Evolutionary conservation across 2,329 filamentous ascomycete species (phyloP), one percentile per base, ranked within the genome.

Genomic region (Dactylellina sp.): DNA sequence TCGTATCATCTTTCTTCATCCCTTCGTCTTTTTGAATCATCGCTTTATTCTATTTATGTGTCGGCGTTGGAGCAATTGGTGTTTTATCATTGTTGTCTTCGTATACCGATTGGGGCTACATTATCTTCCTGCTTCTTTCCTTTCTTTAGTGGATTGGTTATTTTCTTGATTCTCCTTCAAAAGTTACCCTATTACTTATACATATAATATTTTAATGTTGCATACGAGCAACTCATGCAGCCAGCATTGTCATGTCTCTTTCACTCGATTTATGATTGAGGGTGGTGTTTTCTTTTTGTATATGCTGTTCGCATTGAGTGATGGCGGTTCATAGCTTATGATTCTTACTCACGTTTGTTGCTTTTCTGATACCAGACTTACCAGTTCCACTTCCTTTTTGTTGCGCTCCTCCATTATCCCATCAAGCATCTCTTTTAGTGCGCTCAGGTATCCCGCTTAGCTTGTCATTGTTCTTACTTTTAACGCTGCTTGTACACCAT

Each of bases 21-120:
- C 52, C 12, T 9, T 16, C 47, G 28, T 22, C 18, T 14, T 64
- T 63, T 49, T 14, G 5, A 4, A 47, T 22, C 14, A 35, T 53
- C 32, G 47, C 7, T 37, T 2, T 39, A 4, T 32, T 32, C 44
- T 25, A 11, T 35, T 46, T 16, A 52, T 20, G 14, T 32, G 25
- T 42, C 24, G 63, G 63, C 63, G 63, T 60, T 66, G 35, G 55
- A 53, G 49, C 63, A 14, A 44, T 16, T 53, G 53, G 53, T 39
- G 63, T 68, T 60, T 53, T 53, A 7, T 14, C 12, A 39, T 52
- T 37, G n/a, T 32, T 14, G 7, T 18, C 42, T 46, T 42, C 35
- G 12, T 9, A 1, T 16, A 25, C 28, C 9, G 12, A 35, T 37
- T 5, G 28, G 28, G 28, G 9, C n/a, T n/a, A 9, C 4, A 40